A percentile compares a stretch with the other conserved stretches of the same genome.
Conservation (phyloP, 495 filamentous ascomycete species). For the Hamigera avellanea region DNA sequence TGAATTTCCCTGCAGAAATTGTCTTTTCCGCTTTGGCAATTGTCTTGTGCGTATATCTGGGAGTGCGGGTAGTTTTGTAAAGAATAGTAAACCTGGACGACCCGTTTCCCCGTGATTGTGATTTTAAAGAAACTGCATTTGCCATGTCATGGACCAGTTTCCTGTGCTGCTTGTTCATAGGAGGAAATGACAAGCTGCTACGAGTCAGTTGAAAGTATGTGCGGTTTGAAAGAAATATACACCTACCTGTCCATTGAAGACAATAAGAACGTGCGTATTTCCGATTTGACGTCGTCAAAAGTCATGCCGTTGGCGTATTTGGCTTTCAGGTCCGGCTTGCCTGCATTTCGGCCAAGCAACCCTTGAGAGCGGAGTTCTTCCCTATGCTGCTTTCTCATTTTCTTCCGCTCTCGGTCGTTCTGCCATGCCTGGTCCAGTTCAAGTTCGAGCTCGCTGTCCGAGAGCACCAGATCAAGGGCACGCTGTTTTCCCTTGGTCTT, state of each 20-base stretch:
- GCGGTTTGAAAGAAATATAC: neutral
- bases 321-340: constrained; percentile 51
- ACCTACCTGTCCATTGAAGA: constrained; percentile 51
- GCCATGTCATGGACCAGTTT: constrained; percentile 69
- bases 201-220: constrained; percentile 1
- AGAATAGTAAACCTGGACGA: constrained; percentile 65
- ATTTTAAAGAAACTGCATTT: constrained; percentile 59
- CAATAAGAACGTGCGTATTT: constrained; percentile 61
- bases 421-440: constrained; percentile 52
- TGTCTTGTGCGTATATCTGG: constrained; percentile 34
- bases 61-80: constrained; percentile 57
- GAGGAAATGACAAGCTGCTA: constrained; percentile 62
- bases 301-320: constrained; percentile 68
- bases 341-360: constrained; percentile 54
- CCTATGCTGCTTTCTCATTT: constrained; percentile 73
- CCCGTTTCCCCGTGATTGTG: constrained; percentile 69
- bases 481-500: constrained; percentile 46
- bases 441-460: constrained; percentile 64
- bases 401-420: constrained; percentile 64
- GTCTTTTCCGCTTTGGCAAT: constrained; percentile 25
- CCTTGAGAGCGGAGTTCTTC: constrained; percentile 70
- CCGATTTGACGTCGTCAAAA: constrained; percentile 55
- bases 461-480: constrained; percentile 39
- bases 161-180: constrained; percentile 68
- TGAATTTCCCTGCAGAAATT: constrained; percentile 20